A percentile compares a stretch with the other conserved stretches of the same genome.
Conservation (phyloP, 148 eudicot species). For the Rhododendron mucronatum region DNA sequence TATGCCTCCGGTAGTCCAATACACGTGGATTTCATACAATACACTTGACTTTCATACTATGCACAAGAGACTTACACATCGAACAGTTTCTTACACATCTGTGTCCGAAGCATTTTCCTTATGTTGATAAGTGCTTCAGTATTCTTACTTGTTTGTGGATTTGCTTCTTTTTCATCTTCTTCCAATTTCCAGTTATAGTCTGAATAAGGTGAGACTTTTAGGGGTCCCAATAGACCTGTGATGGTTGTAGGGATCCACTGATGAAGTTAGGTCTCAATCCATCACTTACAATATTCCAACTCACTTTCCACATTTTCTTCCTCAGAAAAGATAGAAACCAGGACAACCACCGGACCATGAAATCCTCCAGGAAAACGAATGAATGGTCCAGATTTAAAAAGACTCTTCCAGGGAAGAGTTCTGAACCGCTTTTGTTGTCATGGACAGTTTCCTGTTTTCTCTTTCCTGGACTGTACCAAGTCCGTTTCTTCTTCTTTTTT, state of each 20-base stretch:
- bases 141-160: neutral
- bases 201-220: constrained; percentile 2
- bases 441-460: too few species aligned
- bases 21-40: too few species aligned
- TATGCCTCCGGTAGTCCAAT: too few species aligned
- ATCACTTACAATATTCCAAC: constrained; percentile 1
- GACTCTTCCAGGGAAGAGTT: too few species aligned
- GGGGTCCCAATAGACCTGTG: neutral
- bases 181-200: neutral
- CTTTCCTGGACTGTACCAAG: too few species aligned
- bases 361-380: too few species aligned
- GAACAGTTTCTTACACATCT: neutral
- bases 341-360: too few species aligned
- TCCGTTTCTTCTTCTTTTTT: neutral
- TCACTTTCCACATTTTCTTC: neutral
- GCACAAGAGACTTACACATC: neutral
- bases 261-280: constrained; percentile 14
- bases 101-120: neutral
- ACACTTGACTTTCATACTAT: too few species aligned
- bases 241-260: neutral
- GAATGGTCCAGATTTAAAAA: too few species aligned
- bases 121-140: neutral
- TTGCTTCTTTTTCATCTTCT: neutral
- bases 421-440: too few species aligned
- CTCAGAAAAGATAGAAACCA: too few species aligned